phyloP scores from a whole-genome alignment of 2,329 filamentous ascomycete species.

The Cadophora sp. region DNA sequence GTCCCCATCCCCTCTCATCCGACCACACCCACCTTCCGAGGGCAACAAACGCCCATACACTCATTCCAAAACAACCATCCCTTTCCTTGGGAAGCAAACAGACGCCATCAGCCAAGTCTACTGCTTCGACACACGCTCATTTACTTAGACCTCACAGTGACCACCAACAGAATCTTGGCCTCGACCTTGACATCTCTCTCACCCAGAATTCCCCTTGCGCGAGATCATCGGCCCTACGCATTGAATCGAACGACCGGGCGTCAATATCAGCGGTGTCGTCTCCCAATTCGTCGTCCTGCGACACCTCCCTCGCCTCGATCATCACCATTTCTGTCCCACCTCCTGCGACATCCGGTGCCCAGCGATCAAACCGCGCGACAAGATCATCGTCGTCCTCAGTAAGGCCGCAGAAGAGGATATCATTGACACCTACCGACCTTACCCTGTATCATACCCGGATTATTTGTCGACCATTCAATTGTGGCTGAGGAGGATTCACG shows the following conservation, averaged over 20 bases:
- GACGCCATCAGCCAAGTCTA: constrained; percentile 8
- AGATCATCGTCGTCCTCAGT: constrained; percentile 15
- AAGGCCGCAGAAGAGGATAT: constrained; percentile 17
- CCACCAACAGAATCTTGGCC: not conserved
- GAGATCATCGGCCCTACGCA: constrained; percentile 5
- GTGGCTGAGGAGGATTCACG: constrained; percentile 12
- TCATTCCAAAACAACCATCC: constrained; percentile 14
- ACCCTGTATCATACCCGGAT: not conserved
- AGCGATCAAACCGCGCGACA: constrained; percentile 33
- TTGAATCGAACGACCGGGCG: constrained; percentile 8
- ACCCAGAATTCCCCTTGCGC: not conserved
- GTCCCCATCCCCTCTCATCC: constrained; percentile 8
- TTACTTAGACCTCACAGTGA: not conserved
- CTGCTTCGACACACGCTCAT: constrained; percentile 10
- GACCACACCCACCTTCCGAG: constrained; percentile 6
- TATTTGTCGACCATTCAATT: constrained; percentile 9
- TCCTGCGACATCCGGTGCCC: constrained; percentile 6
- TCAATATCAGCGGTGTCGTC: constrained; percentile 11
- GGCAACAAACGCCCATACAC: constrained; percentile 14
- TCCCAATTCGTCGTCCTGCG: constrained; percentile 29
- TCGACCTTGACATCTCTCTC: not conserved
- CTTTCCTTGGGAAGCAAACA: constrained; percentile 11
- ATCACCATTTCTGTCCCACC: constrained; percentile 3
- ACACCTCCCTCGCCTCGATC: constrained; percentile 21
- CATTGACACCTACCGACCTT: not conserved